phyloP scores from a whole-genome alignment of 1,284 basidiomycete species.

The Fistulinella staudtii region DNA sequence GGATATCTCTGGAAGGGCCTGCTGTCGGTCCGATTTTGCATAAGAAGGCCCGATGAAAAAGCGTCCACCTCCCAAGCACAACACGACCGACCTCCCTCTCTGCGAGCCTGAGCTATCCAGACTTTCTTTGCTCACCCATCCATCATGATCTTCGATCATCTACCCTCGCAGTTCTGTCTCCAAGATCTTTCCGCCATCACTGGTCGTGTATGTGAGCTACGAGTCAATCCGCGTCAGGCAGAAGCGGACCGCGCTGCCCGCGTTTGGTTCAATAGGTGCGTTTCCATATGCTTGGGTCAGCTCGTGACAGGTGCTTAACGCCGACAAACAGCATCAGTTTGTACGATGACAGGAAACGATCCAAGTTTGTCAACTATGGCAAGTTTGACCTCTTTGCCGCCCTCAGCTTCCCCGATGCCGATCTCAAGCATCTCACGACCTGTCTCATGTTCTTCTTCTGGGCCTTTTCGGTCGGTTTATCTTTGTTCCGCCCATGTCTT shows the following conservation, averaged over 20 bases:
- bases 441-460: slow-evolving; percentile 45
- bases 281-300: too few species aligned
- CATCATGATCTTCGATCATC: slow-evolving; percentile 27
- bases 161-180: slow-evolving; percentile 32
- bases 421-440: slow-evolving; percentile 40
- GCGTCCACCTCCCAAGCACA: slow-evolving; percentile 3
- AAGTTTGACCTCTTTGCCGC: slow-evolving; percentile 44
- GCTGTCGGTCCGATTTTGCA: slow-evolving; percentile 21
- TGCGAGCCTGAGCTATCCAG: slow-evolving; percentile 26
- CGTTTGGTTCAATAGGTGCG: slow-evolving; percentile 24
- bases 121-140: slow-evolving; percentile 8
- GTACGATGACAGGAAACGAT: slow-evolving; percentile 33
- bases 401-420: slow-evolving; percentile 43
- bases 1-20: slow-evolving; percentile 19
- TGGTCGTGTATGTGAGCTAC: slow-evolving; percentile 34
- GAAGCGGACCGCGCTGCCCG: slow-evolving; percentile 33
- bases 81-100: slow-evolving; percentile 13
- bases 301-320: too few species aligned
- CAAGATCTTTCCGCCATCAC: slow-evolving; percentile 34
- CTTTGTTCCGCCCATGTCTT: background rate
- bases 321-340: slow-evolving; percentile 30
- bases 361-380: slow-evolving; percentile 35
- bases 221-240: slow-evolving; percentile 29
- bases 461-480: slow-evolving; percentile 40
- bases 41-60: slow-evolving; percentile 26